Percentiles rank a stretch among this genome's conserved stretches.
Conservation (phyloP, 2,329 filamentous ascomycete species). For the Tolypocladium album region DNA sequence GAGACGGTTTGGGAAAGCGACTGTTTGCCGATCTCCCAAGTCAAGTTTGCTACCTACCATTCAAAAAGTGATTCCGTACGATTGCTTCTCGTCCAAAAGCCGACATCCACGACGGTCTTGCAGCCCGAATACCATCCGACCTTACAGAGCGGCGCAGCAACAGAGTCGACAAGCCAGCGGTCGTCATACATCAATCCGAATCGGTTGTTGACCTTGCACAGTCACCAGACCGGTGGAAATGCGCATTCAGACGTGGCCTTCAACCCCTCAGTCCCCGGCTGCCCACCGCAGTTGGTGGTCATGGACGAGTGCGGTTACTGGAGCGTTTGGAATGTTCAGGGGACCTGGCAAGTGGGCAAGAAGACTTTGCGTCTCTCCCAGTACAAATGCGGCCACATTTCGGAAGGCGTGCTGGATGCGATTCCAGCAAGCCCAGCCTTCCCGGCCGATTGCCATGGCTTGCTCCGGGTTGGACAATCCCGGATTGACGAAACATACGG, state of each 20-base stretch:
- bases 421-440: constrained; percentile 19
- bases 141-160: constrained; percentile 11
- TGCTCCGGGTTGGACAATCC: constrained; percentile 28
- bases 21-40: constrained; percentile 34
- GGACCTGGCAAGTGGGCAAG: constrained; percentile 21
- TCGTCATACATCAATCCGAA: constrained; percentile 45
- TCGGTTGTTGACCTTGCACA: constrained; percentile 40
- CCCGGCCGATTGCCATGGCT: constrained; percentile 26
- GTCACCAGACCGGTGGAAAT: constrained; percentile 39
- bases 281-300: constrained; percentile 53
- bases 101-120: constrained; percentile 38
- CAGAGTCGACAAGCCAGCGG: constrained; percentile 9
- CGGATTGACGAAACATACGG: constrained; percentile 11
- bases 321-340: constrained; percentile 53
- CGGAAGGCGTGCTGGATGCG: constrained; percentile 23
- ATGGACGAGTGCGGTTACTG: constrained; percentile 56
- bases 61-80: constrained; percentile 26
- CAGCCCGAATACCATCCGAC: constrained; percentile 36
- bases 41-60: constrained; percentile 35
- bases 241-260: constrained; percentile 55
- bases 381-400: constrained; percentile 31
- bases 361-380: constrained; percentile 21
- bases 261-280: constrained; percentile 35
- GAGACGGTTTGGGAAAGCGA: constrained; percentile 44
- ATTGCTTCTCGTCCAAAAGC: constrained; percentile 45